Evolutionary conservation across 345 rosid genomes (phyloP).

Genomic region (Kernera saxatilis): DNA sequence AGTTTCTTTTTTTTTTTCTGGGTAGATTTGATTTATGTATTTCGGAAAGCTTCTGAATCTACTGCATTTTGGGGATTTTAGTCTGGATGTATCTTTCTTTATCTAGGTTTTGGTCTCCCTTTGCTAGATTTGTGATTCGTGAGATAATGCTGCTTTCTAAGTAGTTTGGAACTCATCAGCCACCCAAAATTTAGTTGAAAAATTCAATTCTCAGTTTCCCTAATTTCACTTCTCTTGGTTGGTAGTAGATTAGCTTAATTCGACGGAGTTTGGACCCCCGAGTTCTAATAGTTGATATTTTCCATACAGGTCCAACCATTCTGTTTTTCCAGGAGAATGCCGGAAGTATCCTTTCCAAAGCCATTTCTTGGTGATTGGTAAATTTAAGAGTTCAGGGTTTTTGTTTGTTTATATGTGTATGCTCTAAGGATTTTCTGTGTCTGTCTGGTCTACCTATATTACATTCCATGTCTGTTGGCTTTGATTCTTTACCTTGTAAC

Average conservation of each 20-base stretch:
- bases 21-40: slow-evolving; percentile 25
- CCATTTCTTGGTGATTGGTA: not conserved
- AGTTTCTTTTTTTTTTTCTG: not conserved
- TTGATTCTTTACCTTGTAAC: not conserved
- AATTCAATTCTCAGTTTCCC: not conserved
- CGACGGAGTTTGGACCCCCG: not conserved
- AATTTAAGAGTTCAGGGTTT: not conserved
- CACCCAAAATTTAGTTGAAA: not conserved
- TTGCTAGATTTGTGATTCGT: not conserved
- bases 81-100: not conserved
- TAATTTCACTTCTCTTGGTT: not conserved
- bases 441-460: not conserved
- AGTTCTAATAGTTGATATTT: slow-evolving; percentile 10
- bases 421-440: not conserved
- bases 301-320: slow-evolving; percentile 89
- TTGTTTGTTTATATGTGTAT: not conserved
- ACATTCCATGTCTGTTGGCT: not conserved
- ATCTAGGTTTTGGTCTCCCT: not conserved
- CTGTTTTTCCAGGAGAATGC: slow-evolving; percentile 99
- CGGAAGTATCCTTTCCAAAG: slow-evolving; percentile 80
- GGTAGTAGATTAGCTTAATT: slow-evolving; percentile 7
- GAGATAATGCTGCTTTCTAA: not conserved
- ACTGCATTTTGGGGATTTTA: slow-evolving; percentile 2
- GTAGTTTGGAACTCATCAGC: not conserved
- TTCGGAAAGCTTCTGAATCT: not conserved